A percentile compares a stretch with the other conserved stretches of the same genome.
Conservation (phyloP, 305 asterid species). For the Lippia alba region DNA sequence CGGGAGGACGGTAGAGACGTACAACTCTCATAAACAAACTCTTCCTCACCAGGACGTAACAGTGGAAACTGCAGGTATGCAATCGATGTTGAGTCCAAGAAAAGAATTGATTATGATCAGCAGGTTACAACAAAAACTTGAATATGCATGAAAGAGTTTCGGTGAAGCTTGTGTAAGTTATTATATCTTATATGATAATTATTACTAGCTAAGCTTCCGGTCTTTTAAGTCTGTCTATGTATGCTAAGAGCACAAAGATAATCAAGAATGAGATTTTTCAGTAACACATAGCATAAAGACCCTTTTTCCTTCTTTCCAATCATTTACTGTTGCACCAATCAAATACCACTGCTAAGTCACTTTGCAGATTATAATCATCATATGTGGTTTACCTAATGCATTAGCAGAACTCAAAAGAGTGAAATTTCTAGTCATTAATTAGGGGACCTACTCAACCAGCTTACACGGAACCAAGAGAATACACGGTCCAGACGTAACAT, state of each 20-base stretch:
- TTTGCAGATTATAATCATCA: conserved; percentile 3
- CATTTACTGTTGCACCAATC: background rate
- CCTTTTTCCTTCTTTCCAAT: background rate
- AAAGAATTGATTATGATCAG: conserved; percentile 4
- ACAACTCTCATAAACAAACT: conserved; percentile 85
- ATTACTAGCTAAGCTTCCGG: background rate
- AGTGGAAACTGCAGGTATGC: conserved; percentile 73
- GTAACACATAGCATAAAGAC: background rate
- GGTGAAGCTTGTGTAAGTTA: background rate
- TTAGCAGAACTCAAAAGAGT: background rate
- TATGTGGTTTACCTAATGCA: background rate
- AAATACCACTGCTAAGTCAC: background rate
- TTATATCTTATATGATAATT: background rate
- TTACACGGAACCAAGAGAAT: too few species aligned
- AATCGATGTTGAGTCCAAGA: conserved; percentile 29
- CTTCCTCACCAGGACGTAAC: conserved; percentile 74
- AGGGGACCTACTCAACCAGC: background rate
- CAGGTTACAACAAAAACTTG: background rate
- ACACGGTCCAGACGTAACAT: background rate
- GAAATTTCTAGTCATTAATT: background rate
- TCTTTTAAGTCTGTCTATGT: background rate
- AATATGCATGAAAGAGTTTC: background rate
- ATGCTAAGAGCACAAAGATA: conserved; percentile 11
- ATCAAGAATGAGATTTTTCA: background rate
- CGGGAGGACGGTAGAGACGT: conserved; percentile 45